Percentiles rank a stretch among this genome's conserved stretches.
Evolutionary conservation across 805 yeast species (phyloP).

Genomic region (Pichia cabralensis): DNA sequence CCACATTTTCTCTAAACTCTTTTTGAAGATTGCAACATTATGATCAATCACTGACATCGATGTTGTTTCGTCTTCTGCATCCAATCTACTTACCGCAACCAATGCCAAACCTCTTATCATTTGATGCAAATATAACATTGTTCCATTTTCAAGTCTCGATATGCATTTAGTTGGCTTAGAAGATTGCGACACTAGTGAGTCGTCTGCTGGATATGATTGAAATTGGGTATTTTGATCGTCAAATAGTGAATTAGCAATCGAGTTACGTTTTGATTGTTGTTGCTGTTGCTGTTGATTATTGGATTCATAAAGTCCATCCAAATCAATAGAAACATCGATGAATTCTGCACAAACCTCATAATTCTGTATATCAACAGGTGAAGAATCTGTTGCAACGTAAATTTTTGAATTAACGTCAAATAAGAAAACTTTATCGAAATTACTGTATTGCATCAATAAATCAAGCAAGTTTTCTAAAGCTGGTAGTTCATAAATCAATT

Average conservation of each 20-base stretch:
- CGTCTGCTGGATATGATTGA: not conserved
- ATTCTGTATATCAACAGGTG: conserved; percentile 90
- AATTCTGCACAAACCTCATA: conserved; percentile 97
- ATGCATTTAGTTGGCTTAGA: conserved; percentile 38
- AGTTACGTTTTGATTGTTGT: conserved; percentile 1
- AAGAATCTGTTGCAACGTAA: conserved; percentile 91
- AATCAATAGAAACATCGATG: conserved; percentile 85
- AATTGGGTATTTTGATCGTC: conserved; percentile 3
- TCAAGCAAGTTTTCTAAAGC: conserved; percentile 82
- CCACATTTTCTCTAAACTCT: conserved; percentile 68
- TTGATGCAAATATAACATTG: conserved; percentile 74
- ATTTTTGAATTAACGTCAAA: conserved; percentile 90
- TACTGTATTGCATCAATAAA: conserved; percentile 76
- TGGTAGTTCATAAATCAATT: conserved; percentile 80
- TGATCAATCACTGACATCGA: conserved; percentile 70
- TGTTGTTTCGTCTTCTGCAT: conserved; percentile 39
- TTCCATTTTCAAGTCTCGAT: conserved; percentile 72
- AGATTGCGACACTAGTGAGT: not conserved
- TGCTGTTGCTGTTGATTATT: conserved; percentile 1
- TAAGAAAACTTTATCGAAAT: conserved; percentile 85
- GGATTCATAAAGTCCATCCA: conserved; percentile 59
- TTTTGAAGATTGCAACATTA: conserved; percentile 73
- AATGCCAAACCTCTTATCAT: conserved; percentile 90
- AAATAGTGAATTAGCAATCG: conserved; percentile 1
- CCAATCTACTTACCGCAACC: conserved; percentile 75